Conservation (phyloP, 164 flowering plant species). For the Protea cynaroides region DNA sequence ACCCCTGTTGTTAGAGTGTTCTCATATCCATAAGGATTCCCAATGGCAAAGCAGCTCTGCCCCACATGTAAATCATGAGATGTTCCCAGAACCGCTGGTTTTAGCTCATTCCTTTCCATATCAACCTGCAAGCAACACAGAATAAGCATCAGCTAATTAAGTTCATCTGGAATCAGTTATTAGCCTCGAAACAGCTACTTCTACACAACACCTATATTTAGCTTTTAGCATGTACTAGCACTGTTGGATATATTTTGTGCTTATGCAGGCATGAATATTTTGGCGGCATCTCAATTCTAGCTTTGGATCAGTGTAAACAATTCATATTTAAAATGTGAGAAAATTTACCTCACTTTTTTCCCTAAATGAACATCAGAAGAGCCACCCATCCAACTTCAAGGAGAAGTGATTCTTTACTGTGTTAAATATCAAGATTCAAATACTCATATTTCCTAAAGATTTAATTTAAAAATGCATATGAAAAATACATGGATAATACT, state of each 20-base stretch:
- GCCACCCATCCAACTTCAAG: no score
- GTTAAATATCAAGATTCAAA: no score
- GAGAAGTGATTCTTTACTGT: no score
- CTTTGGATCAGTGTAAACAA: background rate
- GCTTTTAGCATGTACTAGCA: background rate
- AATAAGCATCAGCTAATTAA: slow-evolving; percentile 1
- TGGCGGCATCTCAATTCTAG: no score
- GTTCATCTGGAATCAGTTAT: background rate
- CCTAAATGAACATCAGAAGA: no score
- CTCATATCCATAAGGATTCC: slow-evolving; percentile 88
- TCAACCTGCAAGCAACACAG: slow-evolving; percentile 48
- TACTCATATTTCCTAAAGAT: no score
- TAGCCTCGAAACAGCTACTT: background rate
- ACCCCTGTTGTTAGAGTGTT: slow-evolving; percentile 94
- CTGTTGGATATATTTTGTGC: background rate
- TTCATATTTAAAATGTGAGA: no score
- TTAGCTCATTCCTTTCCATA: slow-evolving; percentile 47
- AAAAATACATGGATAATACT: no score
- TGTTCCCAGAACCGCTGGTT: slow-evolving; percentile 64
- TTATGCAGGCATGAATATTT: background rate
- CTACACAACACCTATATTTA: no score
- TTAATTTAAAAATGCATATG: no score
- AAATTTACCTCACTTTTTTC: no score
- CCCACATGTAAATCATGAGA: slow-evolving; percentile 66
- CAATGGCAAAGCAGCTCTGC: slow-evolving; percentile 91